phyloP scores from a whole-genome alignment of 1,284 basidiomycete genomes.

The Malassezia sympodialis region DNA sequence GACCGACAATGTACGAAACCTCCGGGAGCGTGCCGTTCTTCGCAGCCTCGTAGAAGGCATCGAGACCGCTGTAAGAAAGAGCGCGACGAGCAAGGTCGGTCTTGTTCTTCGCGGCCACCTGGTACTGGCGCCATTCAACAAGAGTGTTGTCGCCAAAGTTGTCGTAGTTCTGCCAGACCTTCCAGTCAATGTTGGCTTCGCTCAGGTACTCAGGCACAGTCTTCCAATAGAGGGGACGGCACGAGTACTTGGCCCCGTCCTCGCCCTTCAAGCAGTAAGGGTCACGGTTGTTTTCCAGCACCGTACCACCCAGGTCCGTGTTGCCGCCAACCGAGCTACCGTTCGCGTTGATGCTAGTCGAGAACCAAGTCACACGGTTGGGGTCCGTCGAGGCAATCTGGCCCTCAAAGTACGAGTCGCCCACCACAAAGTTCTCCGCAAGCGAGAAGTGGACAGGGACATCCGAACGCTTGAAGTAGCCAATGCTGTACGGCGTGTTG shows the following conservation, averaged over 20 bases:
- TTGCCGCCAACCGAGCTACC: slow-evolving; percentile 7
- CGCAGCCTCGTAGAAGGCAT: slow-evolving; percentile 28
- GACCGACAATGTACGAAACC: slow-evolving; percentile 36
- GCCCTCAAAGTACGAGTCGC: slow-evolving; percentile 31
- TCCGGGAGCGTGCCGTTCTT: slow-evolving; percentile 27
- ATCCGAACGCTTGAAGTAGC: slow-evolving; percentile 27
- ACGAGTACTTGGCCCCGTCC: slow-evolving; percentile 15
- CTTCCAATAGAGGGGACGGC: slow-evolving; percentile 23
- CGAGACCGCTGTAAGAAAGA: slow-evolving; percentile 17
- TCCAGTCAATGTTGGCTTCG: slow-evolving; percentile 26
- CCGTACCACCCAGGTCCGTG: slow-evolving; percentile 13
- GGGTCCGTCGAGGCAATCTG: slow-evolving; percentile 26
- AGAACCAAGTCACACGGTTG: slow-evolving; percentile 29
- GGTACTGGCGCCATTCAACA: slow-evolving; percentile 16
- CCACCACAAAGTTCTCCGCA: slow-evolving; percentile 29
- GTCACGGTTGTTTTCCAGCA: slow-evolving; percentile 20
- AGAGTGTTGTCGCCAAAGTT: slow-evolving; percentile 32
- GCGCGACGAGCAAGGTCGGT: slow-evolving; percentile 15
- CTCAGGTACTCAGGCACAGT: slow-evolving; percentile 32
- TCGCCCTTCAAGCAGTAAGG: slow-evolving; percentile 12
- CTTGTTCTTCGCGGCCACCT: slow-evolving; percentile 17
- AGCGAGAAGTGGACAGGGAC: slow-evolving; percentile 36
- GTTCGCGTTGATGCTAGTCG: slow-evolving; percentile 16
- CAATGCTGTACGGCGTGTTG: slow-evolving; percentile 34
- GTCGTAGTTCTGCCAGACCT: slow-evolving; percentile 25